A percentile compares a stretch with the other conserved stretches of the same genome.
Conservation (phyloP, 2,329 filamentous ascomycete species). For the Tolypocladium guangdongense region DNA sequence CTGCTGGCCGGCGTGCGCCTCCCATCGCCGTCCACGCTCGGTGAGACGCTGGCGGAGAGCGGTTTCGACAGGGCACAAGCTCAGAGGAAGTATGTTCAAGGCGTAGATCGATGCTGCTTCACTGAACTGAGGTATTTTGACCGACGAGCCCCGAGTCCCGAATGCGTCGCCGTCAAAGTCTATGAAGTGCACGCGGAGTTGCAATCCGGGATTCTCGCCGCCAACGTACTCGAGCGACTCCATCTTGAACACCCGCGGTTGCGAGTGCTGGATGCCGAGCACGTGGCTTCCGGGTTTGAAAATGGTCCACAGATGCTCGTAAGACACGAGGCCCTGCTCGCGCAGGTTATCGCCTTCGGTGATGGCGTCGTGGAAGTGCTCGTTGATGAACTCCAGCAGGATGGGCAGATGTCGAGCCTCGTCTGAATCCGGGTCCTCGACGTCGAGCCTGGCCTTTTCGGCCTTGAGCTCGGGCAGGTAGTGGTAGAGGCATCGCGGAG, state of each 20-base stretch:
- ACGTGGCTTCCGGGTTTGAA: not conserved
- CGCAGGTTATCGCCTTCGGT: not conserved
- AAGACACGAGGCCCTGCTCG: not conserved
- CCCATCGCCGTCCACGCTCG: not conserved
- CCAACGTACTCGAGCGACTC: not conserved
- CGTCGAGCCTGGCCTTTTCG: not conserved
- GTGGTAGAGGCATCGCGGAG: not conserved
- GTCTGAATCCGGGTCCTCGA: not conserved
- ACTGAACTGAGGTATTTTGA: not conserved
- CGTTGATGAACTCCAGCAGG: not conserved
- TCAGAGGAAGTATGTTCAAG: not conserved
- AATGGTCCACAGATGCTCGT: not conserved
- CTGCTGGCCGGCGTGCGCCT: not conserved
- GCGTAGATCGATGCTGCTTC: not conserved
- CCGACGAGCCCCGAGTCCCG: not conserved
- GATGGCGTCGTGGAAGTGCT: not conserved
- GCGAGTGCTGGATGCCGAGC: not conserved
- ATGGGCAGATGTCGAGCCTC: not conserved
- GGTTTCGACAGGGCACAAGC: not conserved
- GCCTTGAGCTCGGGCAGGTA: not conserved
- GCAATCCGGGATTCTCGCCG: not conserved
- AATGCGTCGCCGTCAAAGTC: not conserved
- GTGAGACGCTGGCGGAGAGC: not conserved
- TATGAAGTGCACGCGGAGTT: not conserved
- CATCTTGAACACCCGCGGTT: not conserved